phyloP scores from a whole-genome alignment of 768 basidiomycete genomes.

The Postia placenta region DNA sequence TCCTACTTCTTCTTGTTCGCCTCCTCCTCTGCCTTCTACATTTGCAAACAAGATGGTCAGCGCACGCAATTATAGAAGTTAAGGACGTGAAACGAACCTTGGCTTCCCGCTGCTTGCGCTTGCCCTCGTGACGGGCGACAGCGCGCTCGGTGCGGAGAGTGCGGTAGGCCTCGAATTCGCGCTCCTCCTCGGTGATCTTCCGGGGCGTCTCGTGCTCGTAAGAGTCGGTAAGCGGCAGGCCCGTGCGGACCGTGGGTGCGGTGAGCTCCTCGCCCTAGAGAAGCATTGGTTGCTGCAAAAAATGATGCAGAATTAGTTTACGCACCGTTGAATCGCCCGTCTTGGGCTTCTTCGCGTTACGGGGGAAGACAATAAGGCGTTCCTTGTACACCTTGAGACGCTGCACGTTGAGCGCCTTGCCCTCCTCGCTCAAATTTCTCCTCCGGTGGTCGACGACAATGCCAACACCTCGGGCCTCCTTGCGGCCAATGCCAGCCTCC shows the following conservation, averaged over 20 bases:
- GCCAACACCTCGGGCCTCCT: slow-evolving; percentile 89
- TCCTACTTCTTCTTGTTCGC: slow-evolving; percentile 85
- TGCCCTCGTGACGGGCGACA: slow-evolving; percentile 78
- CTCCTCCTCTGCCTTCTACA: slow-evolving; percentile 86
- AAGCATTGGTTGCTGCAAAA: neutral
- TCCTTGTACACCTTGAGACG: slow-evolving; percentile 90
- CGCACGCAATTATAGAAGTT: slow-evolving; percentile 2
- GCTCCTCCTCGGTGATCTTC: slow-evolving; percentile 88
- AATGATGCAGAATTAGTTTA: slow-evolving; percentile 14
- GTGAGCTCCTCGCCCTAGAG: slow-evolving; percentile 75
- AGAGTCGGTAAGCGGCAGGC: slow-evolving; percentile 61
- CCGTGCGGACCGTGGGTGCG: slow-evolving; percentile 64
- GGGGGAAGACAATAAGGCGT: slow-evolving; percentile 93
- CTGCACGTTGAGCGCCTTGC: slow-evolving; percentile 91
- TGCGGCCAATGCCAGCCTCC: slow-evolving; percentile 90
- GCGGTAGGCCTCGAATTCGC: slow-evolving; percentile 81
- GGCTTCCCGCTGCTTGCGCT: slow-evolving; percentile 77
- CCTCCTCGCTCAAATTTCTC: slow-evolving; percentile 95
- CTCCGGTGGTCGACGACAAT: slow-evolving; percentile 97
- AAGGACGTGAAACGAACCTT: slow-evolving; percentile 50
- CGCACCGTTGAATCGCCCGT: slow-evolving; percentile 88
- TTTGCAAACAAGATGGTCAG: slow-evolving; percentile 15
- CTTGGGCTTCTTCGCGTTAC: slow-evolving; percentile 92
- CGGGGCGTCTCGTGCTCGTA: slow-evolving; percentile 79
- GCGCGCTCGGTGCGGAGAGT: slow-evolving; percentile 84